Conservation (phyloP, 768 basidiomycete genomes). For the Lentinula edodes region DNA sequence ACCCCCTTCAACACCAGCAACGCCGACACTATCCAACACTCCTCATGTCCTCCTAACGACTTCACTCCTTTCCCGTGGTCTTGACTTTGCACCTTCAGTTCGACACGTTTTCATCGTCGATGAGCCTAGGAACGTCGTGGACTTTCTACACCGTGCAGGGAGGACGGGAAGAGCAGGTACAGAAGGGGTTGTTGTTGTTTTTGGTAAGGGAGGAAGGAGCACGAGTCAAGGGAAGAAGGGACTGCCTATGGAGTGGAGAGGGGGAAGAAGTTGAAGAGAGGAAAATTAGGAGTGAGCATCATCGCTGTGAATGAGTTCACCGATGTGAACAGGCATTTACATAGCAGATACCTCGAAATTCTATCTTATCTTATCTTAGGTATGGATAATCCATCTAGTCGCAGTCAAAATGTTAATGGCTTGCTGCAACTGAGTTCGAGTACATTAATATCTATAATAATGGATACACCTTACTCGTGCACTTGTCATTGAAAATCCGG, state of each 20-base stretch:
- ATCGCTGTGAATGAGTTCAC: too few species aligned
- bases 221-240: constrained; percentile 47
- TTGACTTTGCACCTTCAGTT: constrained; percentile 79
- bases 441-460: too few species aligned
- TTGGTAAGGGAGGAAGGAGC: constrained; percentile 69
- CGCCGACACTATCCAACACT: constrained; percentile 13
- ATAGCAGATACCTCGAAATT: too few species aligned
- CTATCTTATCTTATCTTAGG: too few species aligned
- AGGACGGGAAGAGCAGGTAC: constrained; percentile 72
- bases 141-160: constrained; percentile 90
- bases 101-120: constrained; percentile 85
- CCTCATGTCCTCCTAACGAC: constrained; percentile 83
- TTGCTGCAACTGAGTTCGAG: too few species aligned
- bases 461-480: too few species aligned
- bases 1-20: constrained; percentile 13
- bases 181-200: constrained; percentile 67
- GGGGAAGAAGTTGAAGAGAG: background rate
- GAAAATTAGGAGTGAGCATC: too few species aligned
- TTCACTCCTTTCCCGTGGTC: constrained; percentile 82
- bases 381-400: too few species aligned
- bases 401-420: too few species aligned
- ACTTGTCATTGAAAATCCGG: too few species aligned
- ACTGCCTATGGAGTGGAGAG: constrained; percentile 15
- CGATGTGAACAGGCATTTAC: too few species aligned
- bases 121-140: constrained; percentile 83